Evolutionary conservation across 306 rosid genomes (phyloP).

Genomic region (Mucuna pruriens): DNA sequence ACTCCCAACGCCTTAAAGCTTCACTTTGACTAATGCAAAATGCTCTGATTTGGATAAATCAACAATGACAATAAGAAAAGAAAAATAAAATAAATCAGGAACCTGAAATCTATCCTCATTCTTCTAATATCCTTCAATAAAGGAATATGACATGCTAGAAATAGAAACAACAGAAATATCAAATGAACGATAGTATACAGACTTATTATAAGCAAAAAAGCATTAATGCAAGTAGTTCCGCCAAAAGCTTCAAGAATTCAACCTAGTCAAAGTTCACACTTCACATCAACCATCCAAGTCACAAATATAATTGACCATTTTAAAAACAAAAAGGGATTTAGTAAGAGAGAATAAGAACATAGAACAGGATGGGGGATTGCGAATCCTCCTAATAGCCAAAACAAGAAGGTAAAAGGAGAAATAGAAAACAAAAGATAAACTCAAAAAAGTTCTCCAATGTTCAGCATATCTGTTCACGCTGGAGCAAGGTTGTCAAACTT

Average conservation of each 20-base stretch:
- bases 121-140: neutral
- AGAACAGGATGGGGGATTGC: neutral
- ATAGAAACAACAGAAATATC: constrained; percentile 8
- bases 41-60: constrained; percentile 48
- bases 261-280: neutral
- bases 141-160: constrained; percentile 35
- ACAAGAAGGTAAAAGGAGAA: neutral
- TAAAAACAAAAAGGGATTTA: constrained; percentile 2
- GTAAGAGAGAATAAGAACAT: neutral
- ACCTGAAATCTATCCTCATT: constrained; percentile 18
- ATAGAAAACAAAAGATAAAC: too few species aligned
- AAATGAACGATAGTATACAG: neutral
- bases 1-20: constrained; percentile 37
- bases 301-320: neutral
- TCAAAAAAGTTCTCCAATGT: neutral
- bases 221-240: constrained; percentile 1
- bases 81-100: constrained; percentile 26
- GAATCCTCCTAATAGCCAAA: neutral
- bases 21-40: constrained; percentile 40
- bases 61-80: constrained; percentile 9
- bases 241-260: constrained; percentile 11
- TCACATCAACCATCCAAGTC: constrained; percentile 10
- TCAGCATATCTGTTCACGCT: neutral
- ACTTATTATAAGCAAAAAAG: neutral
- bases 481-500: too few species aligned